Evolutionary conservation across 352 stramenopile species (phyloP).

Genomic region (Plasmopara viticola): DNA sequence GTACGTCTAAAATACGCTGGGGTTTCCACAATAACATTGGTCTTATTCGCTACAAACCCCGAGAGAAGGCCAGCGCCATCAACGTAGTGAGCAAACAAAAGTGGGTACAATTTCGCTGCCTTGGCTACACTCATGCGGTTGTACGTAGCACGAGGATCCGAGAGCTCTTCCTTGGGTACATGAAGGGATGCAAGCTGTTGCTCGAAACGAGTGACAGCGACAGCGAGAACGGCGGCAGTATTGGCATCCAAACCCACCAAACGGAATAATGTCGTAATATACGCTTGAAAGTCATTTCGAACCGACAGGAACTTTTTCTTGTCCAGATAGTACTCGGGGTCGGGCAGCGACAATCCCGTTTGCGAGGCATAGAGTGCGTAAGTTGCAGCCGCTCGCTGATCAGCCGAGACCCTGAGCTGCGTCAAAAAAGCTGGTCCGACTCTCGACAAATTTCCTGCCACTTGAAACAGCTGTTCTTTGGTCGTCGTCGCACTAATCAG

Average conservation of each 20-base stretch:
- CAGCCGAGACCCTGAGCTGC: neutral
- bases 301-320: neutral
- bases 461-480: neutral
- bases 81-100: conserved; percentile 49
- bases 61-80: conserved; percentile 32
- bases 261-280: neutral
- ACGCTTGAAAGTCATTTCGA: neutral
- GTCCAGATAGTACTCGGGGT: neutral
- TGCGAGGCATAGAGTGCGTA: neutral
- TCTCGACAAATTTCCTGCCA: neutral
- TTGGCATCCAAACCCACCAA: neutral
- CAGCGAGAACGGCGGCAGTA: neutral
- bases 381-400: neutral
- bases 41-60: neutral
- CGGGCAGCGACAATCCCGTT: neutral
- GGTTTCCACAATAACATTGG: neutral
- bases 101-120: conserved; percentile 22
- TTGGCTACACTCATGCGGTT: neutral
- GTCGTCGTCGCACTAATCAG: neutral
- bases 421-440: neutral
- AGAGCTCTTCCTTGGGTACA: neutral
- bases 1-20: conserved; percentile 38
- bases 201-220: neutral
- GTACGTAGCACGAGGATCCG: neutral
- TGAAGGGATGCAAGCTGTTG: neutral